Conservation (phyloP, 139 green algal genomes). For the Marvania coccoides region DNA sequence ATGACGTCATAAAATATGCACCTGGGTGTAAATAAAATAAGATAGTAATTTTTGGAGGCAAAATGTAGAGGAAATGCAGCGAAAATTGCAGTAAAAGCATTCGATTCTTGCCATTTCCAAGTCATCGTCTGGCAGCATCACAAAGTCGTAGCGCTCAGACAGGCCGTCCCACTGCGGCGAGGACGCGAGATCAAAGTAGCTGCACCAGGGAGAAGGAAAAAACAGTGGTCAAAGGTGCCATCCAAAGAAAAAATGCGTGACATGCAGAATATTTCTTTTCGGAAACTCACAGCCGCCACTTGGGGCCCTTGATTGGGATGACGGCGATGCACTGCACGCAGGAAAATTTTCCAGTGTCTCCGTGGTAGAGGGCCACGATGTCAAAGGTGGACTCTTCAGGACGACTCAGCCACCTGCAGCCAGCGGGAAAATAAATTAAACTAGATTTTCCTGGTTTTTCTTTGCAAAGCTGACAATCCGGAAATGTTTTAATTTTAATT, state of each 20-base stretch:
- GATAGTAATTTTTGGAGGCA: too few species aligned
- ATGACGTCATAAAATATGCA: too few species aligned
- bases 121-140: slow-evolving; percentile 2
- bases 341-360: background rate
- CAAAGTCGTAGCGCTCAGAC: background rate
- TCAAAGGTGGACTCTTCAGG: background rate
- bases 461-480: background rate
- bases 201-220: too few species aligned
- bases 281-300: slow-evolving; percentile 28
- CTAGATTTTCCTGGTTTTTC: background rate
- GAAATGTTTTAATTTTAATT: background rate
- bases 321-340: background rate
- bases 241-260: too few species aligned
- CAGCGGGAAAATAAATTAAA: background rate
- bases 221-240: too few species aligned
- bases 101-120: too few species aligned
- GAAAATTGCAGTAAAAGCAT: too few species aligned
- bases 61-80: too few species aligned
- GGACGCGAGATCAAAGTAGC: background rate
- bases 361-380: slow-evolving; percentile 14
- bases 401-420: background rate
- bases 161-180: background rate
- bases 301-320: slow-evolving; percentile 5
- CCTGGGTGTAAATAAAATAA: too few species aligned
- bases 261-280: too few species aligned